Evolutionary conservation across 176 grass and related monocot species (phyloP), one percentile per base, ranked within the genome.

Genomic region (Poa annua): DNA sequence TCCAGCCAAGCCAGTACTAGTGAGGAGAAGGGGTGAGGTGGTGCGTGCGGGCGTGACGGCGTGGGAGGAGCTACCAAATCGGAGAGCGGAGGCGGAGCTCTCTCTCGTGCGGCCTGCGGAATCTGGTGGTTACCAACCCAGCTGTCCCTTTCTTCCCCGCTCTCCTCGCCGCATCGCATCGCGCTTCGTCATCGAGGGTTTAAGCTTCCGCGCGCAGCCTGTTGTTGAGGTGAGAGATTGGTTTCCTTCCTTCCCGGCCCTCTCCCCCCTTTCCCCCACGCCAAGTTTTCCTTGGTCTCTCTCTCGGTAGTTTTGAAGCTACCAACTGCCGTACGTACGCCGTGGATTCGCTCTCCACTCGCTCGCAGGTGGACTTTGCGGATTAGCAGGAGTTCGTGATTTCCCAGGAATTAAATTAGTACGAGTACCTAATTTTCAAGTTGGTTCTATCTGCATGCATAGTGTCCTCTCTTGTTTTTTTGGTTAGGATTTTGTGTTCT

Each of bases 191-290:
- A 20, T 7, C 49, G 3, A 33, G 73, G 63, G 73, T 75, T 75
- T 75, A 3, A 75, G 73, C 73, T 54, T 36, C 35, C 35, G 38
- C 38, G 7, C 0, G 29, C 25, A 1, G 3, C 9, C 82, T 41
- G 60, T 52, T 42, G 44, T 19, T 25, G n/a, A 84, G 82, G 82
- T 84, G 72, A 84, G 82, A 64, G 34, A 54, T 67, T 7, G 32
- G 26, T 26, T 64, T 14, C 1, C 4, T 36, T 41, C 10, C 13
- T 29, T 29, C 29, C 29, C 29, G n/a, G n/a, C 29, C 29, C 29
- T 29, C 29, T 2, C 1, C 29, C 29, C 29, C 29, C 2, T 29
- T 29, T 29, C 29, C 29, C 29, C 29, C 29, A 29, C 29, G 29
- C 1, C 29, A 29, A 29, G 29, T 1, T 29, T 29, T 29, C 29